Percentiles rank a stretch among this genome's conserved stretches.
phyloP scores from a whole-genome alignment of 768 basidiomycete species.

The Psilocybe azurescens region DNA sequence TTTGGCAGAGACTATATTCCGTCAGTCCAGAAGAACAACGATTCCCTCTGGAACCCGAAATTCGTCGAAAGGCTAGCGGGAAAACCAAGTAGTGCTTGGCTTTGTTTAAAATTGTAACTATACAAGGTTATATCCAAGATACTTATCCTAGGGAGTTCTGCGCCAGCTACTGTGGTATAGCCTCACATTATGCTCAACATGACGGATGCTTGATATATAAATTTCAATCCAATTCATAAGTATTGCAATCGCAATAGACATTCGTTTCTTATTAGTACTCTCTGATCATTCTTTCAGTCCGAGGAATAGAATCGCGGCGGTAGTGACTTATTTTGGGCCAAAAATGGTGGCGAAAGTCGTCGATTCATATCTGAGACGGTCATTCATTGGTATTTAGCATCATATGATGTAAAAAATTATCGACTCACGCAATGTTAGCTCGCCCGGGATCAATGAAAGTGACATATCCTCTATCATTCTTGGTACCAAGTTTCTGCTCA shows the following conservation, averaged over 20 bases:
- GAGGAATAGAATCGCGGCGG: too few relatives aligned
- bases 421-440: conserved; percentile 49
- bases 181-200: too few relatives aligned
- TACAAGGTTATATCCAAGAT: neutral
- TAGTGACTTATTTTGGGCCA: conserved; percentile 22
- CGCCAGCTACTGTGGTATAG: too few relatives aligned
- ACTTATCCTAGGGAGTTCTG: too few relatives aligned
- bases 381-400: neutral
- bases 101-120: neutral
- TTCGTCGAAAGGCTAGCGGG: conserved; percentile 42
- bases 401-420: neutral
- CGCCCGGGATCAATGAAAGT: conserved; percentile 59
- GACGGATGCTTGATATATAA: too few relatives aligned
- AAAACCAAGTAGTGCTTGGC: conserved; percentile 26
- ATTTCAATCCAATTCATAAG: too few relatives aligned
- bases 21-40: conserved; percentile 45
- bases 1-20: conserved; percentile 45
- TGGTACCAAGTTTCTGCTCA: conserved; percentile 54
- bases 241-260: too few relatives aligned
- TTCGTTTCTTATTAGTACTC: too few relatives aligned
- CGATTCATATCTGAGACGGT: conserved; percentile 38
- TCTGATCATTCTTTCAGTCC: too few relatives aligned
- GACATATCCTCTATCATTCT: conserved; percentile 64
- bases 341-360: conserved; percentile 55
- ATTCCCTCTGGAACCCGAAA: conserved; percentile 50